phyloP scores from a whole-genome alignment of 371 early-diverging fungal genomes.

The Mortierella sp. region DNA sequence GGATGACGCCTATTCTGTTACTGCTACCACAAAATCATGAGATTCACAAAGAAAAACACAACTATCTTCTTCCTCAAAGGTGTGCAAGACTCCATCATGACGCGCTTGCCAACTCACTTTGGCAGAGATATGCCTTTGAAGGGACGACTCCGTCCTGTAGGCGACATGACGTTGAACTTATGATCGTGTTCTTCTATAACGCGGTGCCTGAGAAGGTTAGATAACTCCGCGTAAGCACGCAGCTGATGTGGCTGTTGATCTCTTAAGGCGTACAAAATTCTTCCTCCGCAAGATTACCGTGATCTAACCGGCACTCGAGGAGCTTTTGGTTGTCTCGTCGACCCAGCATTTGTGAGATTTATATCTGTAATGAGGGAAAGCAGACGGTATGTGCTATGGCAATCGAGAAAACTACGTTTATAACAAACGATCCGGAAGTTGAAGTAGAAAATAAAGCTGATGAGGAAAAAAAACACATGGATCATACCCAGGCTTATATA shows the following conservation, averaged over 20 bases:
- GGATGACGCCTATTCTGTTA: background rate
- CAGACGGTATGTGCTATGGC: too few species aligned
- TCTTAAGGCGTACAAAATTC: too few species aligned
- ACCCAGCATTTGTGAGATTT: slow-evolving; percentile 15
- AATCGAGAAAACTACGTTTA: too few species aligned
- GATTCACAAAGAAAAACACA: too few species aligned
- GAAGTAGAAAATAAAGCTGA: background rate
- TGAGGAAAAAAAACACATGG: background rate
- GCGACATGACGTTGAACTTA: slow-evolving; percentile 41
- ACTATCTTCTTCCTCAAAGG: too few species aligned
- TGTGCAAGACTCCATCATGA: too few species aligned
- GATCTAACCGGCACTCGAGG: slow-evolving; percentile 21
- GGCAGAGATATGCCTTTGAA: slow-evolving; percentile 33
- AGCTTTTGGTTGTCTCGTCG: slow-evolving; percentile 18
- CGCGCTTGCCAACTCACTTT: slow-evolving; percentile 3
- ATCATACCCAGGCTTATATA: too few species aligned
- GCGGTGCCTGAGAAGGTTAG: background rate
- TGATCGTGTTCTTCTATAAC: slow-evolving; percentile 25
- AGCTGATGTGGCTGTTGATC: too few species aligned
- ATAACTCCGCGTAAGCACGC: too few species aligned
- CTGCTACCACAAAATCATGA: too few species aligned
- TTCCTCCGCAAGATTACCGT: slow-evolving; percentile 1
- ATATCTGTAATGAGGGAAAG: background rate
- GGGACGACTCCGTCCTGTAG: slow-evolving; percentile 22
- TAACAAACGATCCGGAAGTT: too few species aligned